These are phyloP conservation scores for Vachellia pachyceras DNA, from an alignment of 306 rosid genomes.

Conservation along the genomic window DNA sequence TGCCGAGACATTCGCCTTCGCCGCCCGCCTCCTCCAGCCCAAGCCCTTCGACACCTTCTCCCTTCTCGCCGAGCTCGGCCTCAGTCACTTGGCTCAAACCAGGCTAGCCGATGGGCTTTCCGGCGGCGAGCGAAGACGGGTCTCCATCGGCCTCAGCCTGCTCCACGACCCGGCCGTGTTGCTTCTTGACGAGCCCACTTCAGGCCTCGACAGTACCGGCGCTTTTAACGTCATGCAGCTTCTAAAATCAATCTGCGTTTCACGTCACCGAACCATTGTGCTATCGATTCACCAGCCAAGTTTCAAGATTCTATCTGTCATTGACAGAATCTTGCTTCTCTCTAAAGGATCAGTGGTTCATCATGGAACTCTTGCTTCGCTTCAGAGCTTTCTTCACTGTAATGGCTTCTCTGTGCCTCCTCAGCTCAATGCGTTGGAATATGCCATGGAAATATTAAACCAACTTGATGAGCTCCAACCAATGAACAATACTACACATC, in stretches of 20 bases:
- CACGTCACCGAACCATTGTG: conserved; percentile 70
- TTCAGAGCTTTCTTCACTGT: conserved; percentile 57
- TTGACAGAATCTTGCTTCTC: conserved; percentile 67
- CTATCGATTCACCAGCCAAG: conserved; percentile 94
- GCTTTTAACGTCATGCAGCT: conserved; percentile 85
- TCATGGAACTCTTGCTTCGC: conserved; percentile 71
- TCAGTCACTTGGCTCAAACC: conserved; percentile 66
- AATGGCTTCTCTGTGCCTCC: conserved; percentile 81
- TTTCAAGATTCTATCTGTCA: conserved; percentile 74
- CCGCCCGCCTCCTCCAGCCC: conserved; percentile 77
- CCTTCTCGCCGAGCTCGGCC: conserved; percentile 65
- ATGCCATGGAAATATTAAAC: conserved; percentile 77
- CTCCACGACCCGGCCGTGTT: conserved; percentile 86
- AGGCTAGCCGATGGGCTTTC: conserved; percentile 72
- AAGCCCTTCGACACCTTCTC: conserved; percentile 48
- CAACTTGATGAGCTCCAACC: conserved; percentile 50
- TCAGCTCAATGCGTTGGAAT: conserved; percentile 89
- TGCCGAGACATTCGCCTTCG: conserved; percentile 77
- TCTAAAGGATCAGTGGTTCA: conserved; percentile 76
- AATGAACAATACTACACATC: not conserved
- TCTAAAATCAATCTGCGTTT: conserved; percentile 64
- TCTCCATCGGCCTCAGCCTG: conserved; percentile 80
- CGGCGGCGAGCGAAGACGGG: conserved; percentile 83
- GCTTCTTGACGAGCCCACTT: conserved; percentile 94
- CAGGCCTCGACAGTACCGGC: conserved; percentile 83